Evolutionary conservation across 129 eudicot species (phyloP).

Genomic region (Flaveria bidentis): DNA sequence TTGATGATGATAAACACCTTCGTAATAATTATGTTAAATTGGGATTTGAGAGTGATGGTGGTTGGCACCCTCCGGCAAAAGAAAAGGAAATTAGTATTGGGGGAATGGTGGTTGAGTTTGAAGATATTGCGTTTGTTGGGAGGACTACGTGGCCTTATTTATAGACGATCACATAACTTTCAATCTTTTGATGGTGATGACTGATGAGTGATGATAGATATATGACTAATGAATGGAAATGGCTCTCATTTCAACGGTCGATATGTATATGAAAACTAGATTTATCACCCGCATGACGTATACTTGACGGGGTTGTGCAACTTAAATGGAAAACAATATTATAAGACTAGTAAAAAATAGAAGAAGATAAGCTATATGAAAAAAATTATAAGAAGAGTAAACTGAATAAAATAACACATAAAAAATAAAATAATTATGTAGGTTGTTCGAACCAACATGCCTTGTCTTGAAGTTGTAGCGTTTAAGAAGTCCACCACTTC

Average conservation of each 20-base stretch:
- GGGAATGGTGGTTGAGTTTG: constrained; percentile 22
- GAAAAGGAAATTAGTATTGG: not conserved
- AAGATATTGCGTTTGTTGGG: constrained; percentile 17
- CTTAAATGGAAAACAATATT: too few relatives aligned
- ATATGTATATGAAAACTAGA: too few relatives aligned
- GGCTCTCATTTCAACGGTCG: not conserved
- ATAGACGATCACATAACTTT: constrained; percentile 24
- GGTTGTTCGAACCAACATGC: too few relatives aligned
- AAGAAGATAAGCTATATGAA: too few relatives aligned
- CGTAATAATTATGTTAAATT: not conserved
- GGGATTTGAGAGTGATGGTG: not conserved
- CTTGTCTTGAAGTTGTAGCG: too few relatives aligned
- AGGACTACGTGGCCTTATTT: constrained; percentile 39
- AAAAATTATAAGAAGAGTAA: too few relatives aligned
- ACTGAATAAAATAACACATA: too few relatives aligned
- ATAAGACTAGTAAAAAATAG: too few relatives aligned
- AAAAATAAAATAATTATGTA: too few relatives aligned
- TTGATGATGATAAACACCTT: not conserved
- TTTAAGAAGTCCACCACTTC: too few relatives aligned
- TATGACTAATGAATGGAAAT: not conserved
- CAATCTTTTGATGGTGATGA: not conserved
- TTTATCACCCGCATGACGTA: too few relatives aligned
- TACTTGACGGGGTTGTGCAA: too few relatives aligned
- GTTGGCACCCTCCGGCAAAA: constrained; percentile 21
- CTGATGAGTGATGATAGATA: not conserved